Evolutionary conservation across 1,284 basidiomycete genomes (phyloP).

Genomic region (Amylostereum chailletii): DNA sequence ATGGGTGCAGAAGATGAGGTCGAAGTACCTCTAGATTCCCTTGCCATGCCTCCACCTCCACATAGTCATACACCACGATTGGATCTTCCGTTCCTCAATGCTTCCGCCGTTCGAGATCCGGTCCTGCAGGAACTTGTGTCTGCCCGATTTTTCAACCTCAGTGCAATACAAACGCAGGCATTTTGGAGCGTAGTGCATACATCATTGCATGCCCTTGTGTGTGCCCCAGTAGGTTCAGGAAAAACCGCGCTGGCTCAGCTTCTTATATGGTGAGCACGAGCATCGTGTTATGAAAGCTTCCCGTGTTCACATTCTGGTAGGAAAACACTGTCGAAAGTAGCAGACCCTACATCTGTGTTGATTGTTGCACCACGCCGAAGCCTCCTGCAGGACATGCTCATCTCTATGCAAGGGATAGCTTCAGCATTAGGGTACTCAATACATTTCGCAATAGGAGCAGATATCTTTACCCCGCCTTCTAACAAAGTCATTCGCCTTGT

Average conservation of each 20-base stretch:
- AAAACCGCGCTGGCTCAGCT: slow-evolving; percentile 74
- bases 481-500: slow-evolving; percentile 44
- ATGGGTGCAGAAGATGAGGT: slow-evolving; percentile 82
- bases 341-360: slow-evolving; percentile 40
- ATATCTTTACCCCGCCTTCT: slow-evolving; percentile 24
- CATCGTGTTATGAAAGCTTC: slow-evolving; percentile 13
- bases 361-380: slow-evolving; percentile 46
- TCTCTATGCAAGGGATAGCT: slow-evolving; percentile 38
- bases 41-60: slow-evolving; percentile 73
- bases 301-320: slow-evolving; percentile 23
- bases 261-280: slow-evolving; percentile 52
- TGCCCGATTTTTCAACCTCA: slow-evolving; percentile 51
- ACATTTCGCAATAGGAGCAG: slow-evolving; percentile 27
- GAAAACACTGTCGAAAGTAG: slow-evolving; percentile 32
- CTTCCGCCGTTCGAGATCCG: slow-evolving; percentile 43
- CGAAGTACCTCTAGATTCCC: slow-evolving; percentile 51
- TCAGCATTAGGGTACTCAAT: slow-evolving; percentile 33
- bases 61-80: slow-evolving; percentile 63
- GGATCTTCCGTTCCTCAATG: slow-evolving; percentile 74
- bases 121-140: slow-evolving; percentile 38
- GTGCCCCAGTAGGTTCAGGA: slow-evolving; percentile 76
- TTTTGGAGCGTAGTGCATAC: slow-evolving; percentile 82
- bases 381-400: slow-evolving; percentile 37
- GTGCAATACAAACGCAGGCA: slow-evolving; percentile 84
- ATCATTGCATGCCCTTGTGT: slow-evolving; percentile 66